A percentile compares a stretch with the other conserved stretches of the same genome.
These are phyloP conservation scores for Fusarium sp. DNA, from an alignment of 2,329 filamentous ascomycete genomes.

Conservation along the genomic window DNA sequence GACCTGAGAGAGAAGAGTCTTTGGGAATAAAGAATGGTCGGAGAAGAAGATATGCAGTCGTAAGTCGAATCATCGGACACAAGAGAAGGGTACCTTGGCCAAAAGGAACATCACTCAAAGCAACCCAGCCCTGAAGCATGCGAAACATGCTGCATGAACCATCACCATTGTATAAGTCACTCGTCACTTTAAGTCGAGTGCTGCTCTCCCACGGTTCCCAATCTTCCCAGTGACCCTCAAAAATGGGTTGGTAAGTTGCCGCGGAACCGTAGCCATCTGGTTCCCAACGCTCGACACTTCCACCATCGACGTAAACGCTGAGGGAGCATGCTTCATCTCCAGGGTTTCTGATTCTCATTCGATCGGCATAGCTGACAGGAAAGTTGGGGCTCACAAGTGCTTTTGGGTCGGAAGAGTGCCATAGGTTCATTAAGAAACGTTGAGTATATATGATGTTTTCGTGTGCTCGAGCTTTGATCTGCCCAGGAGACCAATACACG, in stretches of 20 bases:
- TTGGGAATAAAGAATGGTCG: conserved; percentile 75
- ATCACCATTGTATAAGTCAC: conserved; percentile 78
- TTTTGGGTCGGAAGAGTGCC: conserved; percentile 52
- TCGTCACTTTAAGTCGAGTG: conserved; percentile 70
- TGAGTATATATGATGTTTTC: conserved; percentile 55
- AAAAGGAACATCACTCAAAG: conserved; percentile 72
- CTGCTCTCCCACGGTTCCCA: conserved; percentile 81
- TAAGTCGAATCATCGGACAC: conserved; percentile 76
- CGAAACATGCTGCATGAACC: conserved; percentile 80
- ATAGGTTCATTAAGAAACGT: conserved; percentile 60
- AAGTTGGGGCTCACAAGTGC: conserved; percentile 57
- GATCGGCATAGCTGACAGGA: conserved; percentile 72
- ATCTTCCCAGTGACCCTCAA: conserved; percentile 77
- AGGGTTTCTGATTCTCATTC: conserved; percentile 63
- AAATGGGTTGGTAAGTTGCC: conserved; percentile 74
- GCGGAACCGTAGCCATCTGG: conserved; percentile 68
- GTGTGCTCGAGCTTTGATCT: conserved; percentile 56
- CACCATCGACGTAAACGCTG: conserved; percentile 72
- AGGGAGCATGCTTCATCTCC: conserved; percentile 67
- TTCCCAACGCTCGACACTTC: conserved; percentile 75
- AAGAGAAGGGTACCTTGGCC: conserved; percentile 78
- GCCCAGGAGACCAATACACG: conserved; percentile 56
- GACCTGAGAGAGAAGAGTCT: conserved; percentile 54
- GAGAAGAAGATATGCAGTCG: conserved; percentile 80
- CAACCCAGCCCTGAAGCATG: conserved; percentile 83